These are phyloP conservation scores for Talaromyces borbonicus DNA, from an alignment of 495 filamentous ascomycete genomes.

Conservation along the genomic window DNA sequence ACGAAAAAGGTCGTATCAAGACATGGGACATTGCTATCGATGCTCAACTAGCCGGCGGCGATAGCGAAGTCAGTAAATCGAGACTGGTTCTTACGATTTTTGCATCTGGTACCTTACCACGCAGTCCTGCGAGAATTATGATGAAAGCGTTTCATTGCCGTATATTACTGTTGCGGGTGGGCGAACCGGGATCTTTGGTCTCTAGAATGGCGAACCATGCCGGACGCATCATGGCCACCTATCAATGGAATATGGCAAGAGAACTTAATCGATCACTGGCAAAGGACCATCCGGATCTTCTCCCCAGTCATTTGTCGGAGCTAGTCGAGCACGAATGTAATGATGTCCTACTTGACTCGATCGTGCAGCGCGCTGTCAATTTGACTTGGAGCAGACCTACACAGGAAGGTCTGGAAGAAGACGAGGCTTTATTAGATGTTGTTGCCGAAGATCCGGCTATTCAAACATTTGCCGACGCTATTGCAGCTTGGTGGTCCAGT, in stretches of 20 bases:
- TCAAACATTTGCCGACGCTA: slow-evolving; percentile 76
- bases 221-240: slow-evolving; percentile 56
- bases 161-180: slow-evolving; percentile 72
- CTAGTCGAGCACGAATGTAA: slow-evolving; percentile 70
- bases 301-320: slow-evolving; percentile 65
- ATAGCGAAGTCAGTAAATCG: slow-evolving; percentile 80
- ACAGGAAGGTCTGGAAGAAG: slow-evolving; percentile 47
- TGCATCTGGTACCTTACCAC: slow-evolving; percentile 78
- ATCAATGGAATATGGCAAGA: slow-evolving; percentile 74
- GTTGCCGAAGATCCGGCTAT: slow-evolving; percentile 84
- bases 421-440: slow-evolving; percentile 65
- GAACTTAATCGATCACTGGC: slow-evolving; percentile 50
- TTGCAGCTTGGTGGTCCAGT: slow-evolving; percentile 85
- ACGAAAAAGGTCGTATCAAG: slow-evolving; percentile 79
- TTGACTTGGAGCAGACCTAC: slow-evolving; percentile 80
- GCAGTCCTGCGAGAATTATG: slow-evolving; percentile 79
- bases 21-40: slow-evolving; percentile 93
- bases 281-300: slow-evolving; percentile 47
- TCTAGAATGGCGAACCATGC: slow-evolving; percentile 53
- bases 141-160: slow-evolving; percentile 87
- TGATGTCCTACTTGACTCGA: slow-evolving; percentile 62
- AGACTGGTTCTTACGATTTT: slow-evolving; percentile 79
- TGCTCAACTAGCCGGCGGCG: slow-evolving; percentile 89
- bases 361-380: slow-evolving; percentile 82
- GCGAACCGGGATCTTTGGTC: slow-evolving; percentile 49